Evolutionary conservation across 495 filamentous ascomycete genomes (phyloP), one percentile per base, ranked within the genome.

Genomic region (Astrocystis sublimbata): DNA sequence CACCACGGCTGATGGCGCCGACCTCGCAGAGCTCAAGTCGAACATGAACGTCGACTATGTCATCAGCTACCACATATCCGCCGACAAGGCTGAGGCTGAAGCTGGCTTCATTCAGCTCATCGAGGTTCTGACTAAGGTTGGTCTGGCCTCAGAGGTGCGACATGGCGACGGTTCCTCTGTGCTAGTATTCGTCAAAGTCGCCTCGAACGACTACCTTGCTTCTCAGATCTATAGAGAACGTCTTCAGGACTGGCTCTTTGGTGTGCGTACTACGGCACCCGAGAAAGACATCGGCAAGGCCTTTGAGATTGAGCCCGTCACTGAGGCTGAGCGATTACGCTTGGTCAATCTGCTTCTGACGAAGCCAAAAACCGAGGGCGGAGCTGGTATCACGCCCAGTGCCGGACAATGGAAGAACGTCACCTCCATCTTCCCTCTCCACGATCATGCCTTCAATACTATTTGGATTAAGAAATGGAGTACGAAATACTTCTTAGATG

Each of bases 171-270:
- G 88, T 15, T 81, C 83, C 45, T 91, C 90, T 5, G 75, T 97
- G 38, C 78, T 98, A 42, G 80, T 98, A 52, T 97, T 98, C 72
- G 82, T 90, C 66, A 88, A 89, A 68, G 86, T 93, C 15, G 86
- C 85, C 50, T 91, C 88, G 3, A 78, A 86, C 40, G 75, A 82
- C 60, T 82, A 87, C 59, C 76, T 93, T 52, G 75, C 78, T 59
- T 75, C 73, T 45, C 84, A 89, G 50, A 83, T 90, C 56, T 91
- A 92, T 67, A 84, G 86, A 47, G 66, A 68, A 67, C 92, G 94
- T 52, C 88, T 97, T 47, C 92, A 92, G 68, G 96, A 98, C 78
- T 98, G 94, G 94, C 88, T 98, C 26, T 89, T 93, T 76, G 92
- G 94, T 33, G 89, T 97, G 38, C 88, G 92, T 42, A 81, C 88